Conservation (phyloP, 1,284 basidiomycete species). For the Cystobasidium sp. region DNA sequence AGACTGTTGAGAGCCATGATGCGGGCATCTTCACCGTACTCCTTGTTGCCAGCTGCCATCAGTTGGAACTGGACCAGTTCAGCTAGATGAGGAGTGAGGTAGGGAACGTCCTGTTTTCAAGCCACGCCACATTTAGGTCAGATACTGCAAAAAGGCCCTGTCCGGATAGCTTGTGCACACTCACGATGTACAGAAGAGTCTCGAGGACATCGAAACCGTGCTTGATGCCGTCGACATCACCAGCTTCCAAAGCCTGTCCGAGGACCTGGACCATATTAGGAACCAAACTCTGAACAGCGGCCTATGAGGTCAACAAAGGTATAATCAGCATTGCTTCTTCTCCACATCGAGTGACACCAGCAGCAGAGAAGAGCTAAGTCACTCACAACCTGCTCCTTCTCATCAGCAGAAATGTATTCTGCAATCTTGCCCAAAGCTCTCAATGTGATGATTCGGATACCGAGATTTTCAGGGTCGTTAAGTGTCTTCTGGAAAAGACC, state of each 20-base stretch:
- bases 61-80: constrained; percentile 90
- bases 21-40: constrained; percentile 79
- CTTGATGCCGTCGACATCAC: constrained; percentile 80
- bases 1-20: constrained; percentile 91
- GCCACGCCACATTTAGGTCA: neutral
- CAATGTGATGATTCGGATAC: constrained; percentile 90
- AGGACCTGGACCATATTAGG: constrained; percentile 90
- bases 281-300: constrained; percentile 85
- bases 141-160: neutral
- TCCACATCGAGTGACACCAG: no score
- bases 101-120: constrained; percentile 76
- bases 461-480: constrained; percentile 82
- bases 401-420: constrained; percentile 87
- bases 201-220: constrained; percentile 95
- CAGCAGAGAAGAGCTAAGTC: no score
- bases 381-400: constrained; percentile 83
- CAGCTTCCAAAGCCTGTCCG: constrained; percentile 79
- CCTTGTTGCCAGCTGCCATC: constrained; percentile 77
- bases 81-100: constrained; percentile 85
- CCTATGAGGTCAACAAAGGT: constrained; percentile 59
- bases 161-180: constrained; percentile 36
- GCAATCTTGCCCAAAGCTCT: constrained; percentile 89
- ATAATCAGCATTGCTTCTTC: neutral
- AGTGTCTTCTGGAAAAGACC: constrained; percentile 79
- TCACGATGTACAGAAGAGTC: constrained; percentile 85